Conservation (phyloP, 208 protist species). For the Blechomonas ayalai region DNA sequence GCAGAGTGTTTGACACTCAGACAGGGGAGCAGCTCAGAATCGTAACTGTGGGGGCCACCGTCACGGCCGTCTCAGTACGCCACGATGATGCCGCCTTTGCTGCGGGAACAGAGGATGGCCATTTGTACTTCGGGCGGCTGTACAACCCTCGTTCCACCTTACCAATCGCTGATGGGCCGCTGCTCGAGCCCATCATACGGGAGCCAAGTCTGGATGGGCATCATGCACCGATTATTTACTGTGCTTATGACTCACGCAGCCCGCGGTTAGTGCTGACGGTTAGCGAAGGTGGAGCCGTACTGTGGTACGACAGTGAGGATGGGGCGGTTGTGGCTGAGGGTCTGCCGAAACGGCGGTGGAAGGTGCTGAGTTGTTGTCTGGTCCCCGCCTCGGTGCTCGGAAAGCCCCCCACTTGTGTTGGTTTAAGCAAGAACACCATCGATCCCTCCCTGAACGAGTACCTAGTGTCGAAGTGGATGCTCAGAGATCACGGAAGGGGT, state of each 20-base stretch:
- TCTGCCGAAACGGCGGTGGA: slow-evolving; percentile 21
- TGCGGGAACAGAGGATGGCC: slow-evolving; percentile 42
- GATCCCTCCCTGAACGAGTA: slow-evolving; percentile 22
- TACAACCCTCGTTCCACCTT: slow-evolving; percentile 9
- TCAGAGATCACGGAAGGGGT: too few relatives aligned
- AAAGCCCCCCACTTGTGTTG: not conserved
- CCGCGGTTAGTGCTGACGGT: slow-evolving; percentile 25
- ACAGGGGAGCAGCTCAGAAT: slow-evolving; percentile 39
- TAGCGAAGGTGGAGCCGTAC: slow-evolving; percentile 46
- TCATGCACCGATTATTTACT: slow-evolving; percentile 57
- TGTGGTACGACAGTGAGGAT: slow-evolving; percentile 41
- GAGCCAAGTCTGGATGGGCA: slow-evolving; percentile 42
- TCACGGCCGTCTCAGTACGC: slow-evolving; percentile 37
- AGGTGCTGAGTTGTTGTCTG: slow-evolving; percentile 39
- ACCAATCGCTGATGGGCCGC: not conserved
- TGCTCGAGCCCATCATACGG: slow-evolving; percentile 17
- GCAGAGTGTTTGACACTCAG: slow-evolving; percentile 48
- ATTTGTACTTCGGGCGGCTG: slow-evolving; percentile 36
- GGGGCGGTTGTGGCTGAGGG: slow-evolving; percentile 30
- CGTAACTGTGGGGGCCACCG: slow-evolving; percentile 48
- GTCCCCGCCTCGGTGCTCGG: slow-evolving; percentile 5
- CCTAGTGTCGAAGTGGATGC: too few relatives aligned
- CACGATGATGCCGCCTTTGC: slow-evolving; percentile 35
- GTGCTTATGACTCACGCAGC: slow-evolving; percentile 6
- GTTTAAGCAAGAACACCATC: slow-evolving; percentile 46